These are phyloP conservation scores for Massarina eburnea DNA, from an alignment of 2,329 filamentous ascomycete species.

Conservation along the genomic window DNA sequence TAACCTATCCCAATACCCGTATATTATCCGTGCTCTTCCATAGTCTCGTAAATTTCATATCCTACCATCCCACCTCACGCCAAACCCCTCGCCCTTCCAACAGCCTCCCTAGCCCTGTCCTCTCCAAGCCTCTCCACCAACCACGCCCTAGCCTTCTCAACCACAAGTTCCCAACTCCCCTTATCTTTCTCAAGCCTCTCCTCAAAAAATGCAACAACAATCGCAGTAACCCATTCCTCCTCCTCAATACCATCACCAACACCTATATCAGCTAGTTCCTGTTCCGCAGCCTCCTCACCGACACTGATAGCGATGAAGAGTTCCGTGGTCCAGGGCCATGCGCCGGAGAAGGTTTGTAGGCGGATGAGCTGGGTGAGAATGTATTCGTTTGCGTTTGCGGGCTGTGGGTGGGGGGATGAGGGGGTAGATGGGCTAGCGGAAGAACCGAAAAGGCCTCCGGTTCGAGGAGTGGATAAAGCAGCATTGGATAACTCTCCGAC, in stretches of 20 bases:
- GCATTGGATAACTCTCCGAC: no score
- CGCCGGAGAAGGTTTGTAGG: conserved; percentile 60
- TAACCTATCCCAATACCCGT: no score
- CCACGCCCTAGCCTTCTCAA: conserved; percentile 59
- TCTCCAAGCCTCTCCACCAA: no score
- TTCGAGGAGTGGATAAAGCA: no score
- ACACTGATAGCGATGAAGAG: conserved; percentile 26
- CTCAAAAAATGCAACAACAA: conserved; percentile 56
- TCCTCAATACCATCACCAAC: no score
- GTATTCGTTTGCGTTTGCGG: conserved; percentile 15
- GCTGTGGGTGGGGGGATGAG: conserved; percentile 13
- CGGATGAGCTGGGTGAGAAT: conserved; percentile 51
- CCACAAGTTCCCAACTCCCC: conserved; percentile 66
- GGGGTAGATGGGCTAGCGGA: not conserved
- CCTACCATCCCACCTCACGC: no score
- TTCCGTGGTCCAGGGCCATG: conserved; percentile 47
- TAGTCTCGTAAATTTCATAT: no score
- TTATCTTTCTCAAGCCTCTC: conserved; percentile 46
- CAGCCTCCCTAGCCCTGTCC: no score
- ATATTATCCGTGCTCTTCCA: no score
- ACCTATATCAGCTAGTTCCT: no score
- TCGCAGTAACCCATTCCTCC: conserved; percentile 36
- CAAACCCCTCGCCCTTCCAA: no score
- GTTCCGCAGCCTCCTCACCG: no score
- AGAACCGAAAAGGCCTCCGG: not conserved